phyloP scores from a whole-genome alignment of 2,329 filamentous ascomycete genomes.

The Fusarium ambrosium region DNA sequence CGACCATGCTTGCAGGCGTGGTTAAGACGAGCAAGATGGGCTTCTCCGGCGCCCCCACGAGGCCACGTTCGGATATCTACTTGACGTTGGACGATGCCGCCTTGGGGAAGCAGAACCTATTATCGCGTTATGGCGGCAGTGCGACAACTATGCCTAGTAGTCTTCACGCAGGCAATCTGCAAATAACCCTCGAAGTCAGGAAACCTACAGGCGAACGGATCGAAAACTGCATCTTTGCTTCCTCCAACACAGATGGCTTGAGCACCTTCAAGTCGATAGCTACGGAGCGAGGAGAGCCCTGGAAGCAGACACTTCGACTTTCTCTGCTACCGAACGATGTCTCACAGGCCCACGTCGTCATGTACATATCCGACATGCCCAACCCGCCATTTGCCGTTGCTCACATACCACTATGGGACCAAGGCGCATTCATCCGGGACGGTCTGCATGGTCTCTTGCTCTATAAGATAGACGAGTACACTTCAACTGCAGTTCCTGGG shows the following conservation, averaged over 20 bases:
- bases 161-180: slow-evolving; percentile 79
- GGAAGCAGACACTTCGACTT: slow-evolving; percentile 90
- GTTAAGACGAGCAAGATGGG: slow-evolving; percentile 89
- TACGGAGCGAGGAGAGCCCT: slow-evolving; percentile 81
- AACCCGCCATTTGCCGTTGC: slow-evolving; percentile 91
- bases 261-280: slow-evolving; percentile 92
- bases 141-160: slow-evolving; percentile 77
- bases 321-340: slow-evolving; percentile 85
- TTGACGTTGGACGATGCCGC: slow-evolving; percentile 84
- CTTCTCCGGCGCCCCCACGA: slow-evolving; percentile 91
- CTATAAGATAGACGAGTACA: slow-evolving; percentile 93
- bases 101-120: slow-evolving; percentile 80
- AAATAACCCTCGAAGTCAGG: slow-evolving; percentile 90
- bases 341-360: slow-evolving; percentile 84
- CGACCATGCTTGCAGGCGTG: slow-evolving; percentile 87
- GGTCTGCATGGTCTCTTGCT: slow-evolving; percentile 84
- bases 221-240: slow-evolving; percentile 87
- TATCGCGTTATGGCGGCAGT: slow-evolving; percentile 79
- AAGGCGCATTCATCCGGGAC: slow-evolving; percentile 89
- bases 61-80: slow-evolving; percentile 93
- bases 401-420: slow-evolving; percentile 94
- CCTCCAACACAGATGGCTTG: slow-evolving; percentile 82
- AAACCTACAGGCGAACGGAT: slow-evolving; percentile 83
- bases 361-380: slow-evolving; percentile 89
- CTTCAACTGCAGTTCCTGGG: slow-evolving; percentile 74